These are phyloP conservation scores for Yamadazyma scolyti DNA, from an alignment of 805 yeast species.

Conservation along the genomic window DNA sequence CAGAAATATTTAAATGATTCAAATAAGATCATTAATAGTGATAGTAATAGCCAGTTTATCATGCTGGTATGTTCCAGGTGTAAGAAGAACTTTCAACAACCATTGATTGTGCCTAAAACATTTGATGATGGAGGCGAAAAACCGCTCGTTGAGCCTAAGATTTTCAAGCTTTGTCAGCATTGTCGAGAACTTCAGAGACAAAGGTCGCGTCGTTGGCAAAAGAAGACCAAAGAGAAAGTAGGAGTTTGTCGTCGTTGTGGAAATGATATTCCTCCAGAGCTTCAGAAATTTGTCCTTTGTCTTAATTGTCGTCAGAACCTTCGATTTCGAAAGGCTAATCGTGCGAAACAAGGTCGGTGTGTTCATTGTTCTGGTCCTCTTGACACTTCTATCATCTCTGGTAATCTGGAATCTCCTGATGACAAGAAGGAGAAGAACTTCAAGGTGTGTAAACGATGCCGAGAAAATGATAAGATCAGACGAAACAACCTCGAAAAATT, in stretches of 20 bases:
- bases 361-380: slow-evolving; percentile 65
- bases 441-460: slow-evolving; percentile 65
- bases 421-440: slow-evolving; percentile 28
- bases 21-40: slow-evolving; percentile 7
- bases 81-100: slow-evolving; percentile 54
- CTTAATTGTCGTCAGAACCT: slow-evolving; percentile 55
- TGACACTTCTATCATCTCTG: slow-evolving; percentile 34
- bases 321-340: slow-evolving; percentile 51
- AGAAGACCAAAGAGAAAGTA: slow-evolving; percentile 52
- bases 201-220: slow-evolving; percentile 63
- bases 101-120: slow-evolving; percentile 26
- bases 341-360: slow-evolving; percentile 63
- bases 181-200: slow-evolving; percentile 64
- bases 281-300: slow-evolving; percentile 54
- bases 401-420: slow-evolving; percentile 10
- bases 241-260: slow-evolving; percentile 71
- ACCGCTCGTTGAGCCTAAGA: slow-evolving; percentile 36
- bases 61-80: slow-evolving; percentile 52
- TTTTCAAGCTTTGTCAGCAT: slow-evolving; percentile 57
- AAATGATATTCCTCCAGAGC: slow-evolving; percentile 46
- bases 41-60: slow-evolving; percentile 19
- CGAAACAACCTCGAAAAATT: slow-evolving; percentile 51
- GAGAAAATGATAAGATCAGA: slow-evolving; percentile 57
- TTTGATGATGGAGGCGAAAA: slow-evolving; percentile 12
- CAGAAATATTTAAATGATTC: slow-evolving; percentile 30